Percentiles rank a stretch among this genome's conserved stretches.
Conservation (phyloP, 1,284 basidiomycete species). For the Tetrapyrgos nigripes region DNA sequence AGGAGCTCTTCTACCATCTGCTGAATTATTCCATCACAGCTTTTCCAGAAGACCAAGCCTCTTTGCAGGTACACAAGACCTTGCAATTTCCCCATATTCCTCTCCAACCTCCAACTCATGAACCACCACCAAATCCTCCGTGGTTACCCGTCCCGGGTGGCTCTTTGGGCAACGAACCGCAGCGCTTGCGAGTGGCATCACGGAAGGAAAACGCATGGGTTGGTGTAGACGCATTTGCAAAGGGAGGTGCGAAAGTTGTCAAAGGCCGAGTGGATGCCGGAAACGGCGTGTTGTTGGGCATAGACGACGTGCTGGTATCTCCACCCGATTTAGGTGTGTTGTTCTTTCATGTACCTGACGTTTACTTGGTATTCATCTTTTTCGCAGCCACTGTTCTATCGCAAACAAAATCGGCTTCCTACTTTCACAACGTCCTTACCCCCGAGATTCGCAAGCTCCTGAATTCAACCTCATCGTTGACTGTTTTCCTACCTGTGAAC, state of each 20-base stretch:
- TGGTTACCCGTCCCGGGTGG: slow-evolving; percentile 88
- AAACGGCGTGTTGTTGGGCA: slow-evolving; percentile 83
- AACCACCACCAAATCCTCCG: slow-evolving; percentile 80
- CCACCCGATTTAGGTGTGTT: slow-evolving; percentile 76
- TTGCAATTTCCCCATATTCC: slow-evolving; percentile 73
- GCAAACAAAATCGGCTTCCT: slow-evolving; percentile 66
- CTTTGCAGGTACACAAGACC: slow-evolving; percentile 59
- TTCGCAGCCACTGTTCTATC: slow-evolving; percentile 61
- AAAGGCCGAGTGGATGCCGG: slow-evolving; percentile 62
- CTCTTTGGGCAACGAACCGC: slow-evolving; percentile 82
- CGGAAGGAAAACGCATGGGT: slow-evolving; percentile 60
- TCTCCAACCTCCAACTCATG: slow-evolving; percentile 58
- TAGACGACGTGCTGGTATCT: slow-evolving; percentile 78
- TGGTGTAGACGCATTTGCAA: slow-evolving; percentile 77
- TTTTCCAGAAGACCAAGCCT: slow-evolving; percentile 48
- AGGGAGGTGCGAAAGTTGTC: slow-evolving; percentile 67
- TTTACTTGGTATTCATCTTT: slow-evolving; percentile 17
- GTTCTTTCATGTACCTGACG: slow-evolving; percentile 5
- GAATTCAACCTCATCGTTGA: slow-evolving; percentile 75
- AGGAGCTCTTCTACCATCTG: slow-evolving; percentile 94
- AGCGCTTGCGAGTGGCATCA: slow-evolving; percentile 74
- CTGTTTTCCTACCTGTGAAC: slow-evolving; percentile 90
- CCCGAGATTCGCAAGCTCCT: slow-evolving; percentile 60
- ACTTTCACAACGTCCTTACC: slow-evolving; percentile 73
- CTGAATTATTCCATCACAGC: slow-evolving; percentile 81